These are phyloP conservation scores for Zymoseptoria crescenta DNA, from an alignment of 2,329 filamentous ascomycete genomes.

Conservation along the genomic window DNA sequence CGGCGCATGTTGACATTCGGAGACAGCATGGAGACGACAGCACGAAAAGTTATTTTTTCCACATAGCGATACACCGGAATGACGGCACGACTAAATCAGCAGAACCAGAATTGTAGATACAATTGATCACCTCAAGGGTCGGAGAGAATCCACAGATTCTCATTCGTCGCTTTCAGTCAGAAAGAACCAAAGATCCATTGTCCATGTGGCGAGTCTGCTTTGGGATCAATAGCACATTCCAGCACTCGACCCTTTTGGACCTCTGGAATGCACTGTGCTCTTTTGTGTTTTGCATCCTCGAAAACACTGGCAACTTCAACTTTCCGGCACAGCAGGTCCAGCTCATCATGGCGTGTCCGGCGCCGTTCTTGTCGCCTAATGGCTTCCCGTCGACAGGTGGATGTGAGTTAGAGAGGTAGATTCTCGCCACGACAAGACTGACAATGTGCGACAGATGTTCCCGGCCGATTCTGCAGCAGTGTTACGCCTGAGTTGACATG, in stretches of 20 bases:
- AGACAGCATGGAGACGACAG: not conserved
- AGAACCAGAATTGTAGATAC: not conserved
- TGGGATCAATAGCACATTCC: not conserved
- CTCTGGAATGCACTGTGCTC: not conserved
- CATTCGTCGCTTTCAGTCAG: not conserved
- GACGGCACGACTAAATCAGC: not conserved
- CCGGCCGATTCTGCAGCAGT: not conserved
- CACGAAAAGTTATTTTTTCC: not conserved
- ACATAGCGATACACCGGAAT: not conserved
- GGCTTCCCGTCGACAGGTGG: conserved; percentile 54
- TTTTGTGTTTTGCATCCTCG: not conserved
- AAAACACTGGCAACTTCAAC: not conserved
- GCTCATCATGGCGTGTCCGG: conserved; percentile 42
- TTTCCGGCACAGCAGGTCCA: not conserved
- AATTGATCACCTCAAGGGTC: not conserved
- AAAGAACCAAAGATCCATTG: not conserved
- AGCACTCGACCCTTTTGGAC: not conserved
- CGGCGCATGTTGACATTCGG: not conserved
- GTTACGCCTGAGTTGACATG: not conserved
- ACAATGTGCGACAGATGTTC: not conserved
- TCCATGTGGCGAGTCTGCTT: not conserved
- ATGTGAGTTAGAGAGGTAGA: conserved; percentile 47
- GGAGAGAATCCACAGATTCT: not conserved
- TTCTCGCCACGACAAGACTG: not conserved
- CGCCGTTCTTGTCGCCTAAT: conserved; percentile 59